Evolutionary conservation across 2,329 filamentous ascomycete species (phyloP).

Genomic region (Sporothrix brasiliensis): DNA sequence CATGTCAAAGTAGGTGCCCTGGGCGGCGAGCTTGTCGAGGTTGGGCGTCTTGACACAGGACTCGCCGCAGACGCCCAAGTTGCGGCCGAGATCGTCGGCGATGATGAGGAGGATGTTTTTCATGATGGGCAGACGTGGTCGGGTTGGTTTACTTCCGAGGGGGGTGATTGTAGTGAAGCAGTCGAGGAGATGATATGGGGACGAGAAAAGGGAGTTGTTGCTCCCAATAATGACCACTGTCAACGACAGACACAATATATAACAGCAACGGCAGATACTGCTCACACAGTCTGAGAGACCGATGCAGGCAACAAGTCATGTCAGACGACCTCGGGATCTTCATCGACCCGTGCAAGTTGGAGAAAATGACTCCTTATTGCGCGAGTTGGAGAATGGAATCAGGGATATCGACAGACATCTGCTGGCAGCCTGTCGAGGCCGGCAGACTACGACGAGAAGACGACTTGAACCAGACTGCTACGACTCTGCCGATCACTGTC

Average conservation of each 20-base stretch:
- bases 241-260: background rate
- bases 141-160: background rate
- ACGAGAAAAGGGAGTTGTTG: no score
- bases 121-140: background rate
- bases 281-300: no score
- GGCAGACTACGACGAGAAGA: background rate
- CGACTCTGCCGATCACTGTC: background rate
- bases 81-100: conserved; percentile 28
- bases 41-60: conserved; percentile 43
- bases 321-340: background rate
- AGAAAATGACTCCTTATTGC: background rate
- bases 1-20: conserved; percentile 44
- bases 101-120: conserved; percentile 29
- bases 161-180: no score
- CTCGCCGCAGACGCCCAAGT: conserved; percentile 25
- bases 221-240: no score
- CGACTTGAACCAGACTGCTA: no score
- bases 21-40: conserved; percentile 45
- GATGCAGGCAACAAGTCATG: background rate
- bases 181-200: no score
- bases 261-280: background rate
- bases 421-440: no score
- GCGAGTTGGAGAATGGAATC: background rate
- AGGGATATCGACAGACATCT: no score
- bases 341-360: background rate